A percentile compares a stretch with the other conserved stretches of the same genome.
These are phyloP conservation scores for Solanum chiquidenum DNA, from an alignment of 257 asterid genomes.

Conservation along the genomic window DNA sequence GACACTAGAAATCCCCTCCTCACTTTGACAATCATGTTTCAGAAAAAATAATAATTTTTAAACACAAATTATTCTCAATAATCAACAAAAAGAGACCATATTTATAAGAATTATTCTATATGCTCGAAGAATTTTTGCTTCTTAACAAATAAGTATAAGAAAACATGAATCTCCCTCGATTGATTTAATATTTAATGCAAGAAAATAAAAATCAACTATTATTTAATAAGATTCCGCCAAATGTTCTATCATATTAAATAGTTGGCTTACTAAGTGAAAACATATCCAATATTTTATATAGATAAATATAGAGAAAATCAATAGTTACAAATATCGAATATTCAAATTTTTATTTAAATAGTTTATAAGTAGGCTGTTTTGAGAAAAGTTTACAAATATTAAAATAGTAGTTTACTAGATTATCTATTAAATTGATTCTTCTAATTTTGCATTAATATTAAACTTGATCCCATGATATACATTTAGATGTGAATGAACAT, in stretches of 20 bases:
- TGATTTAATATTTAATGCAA: background rate
- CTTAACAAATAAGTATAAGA: background rate
- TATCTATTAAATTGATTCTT: background rate
- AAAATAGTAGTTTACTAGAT: too few species aligned
- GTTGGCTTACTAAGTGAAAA: background rate
- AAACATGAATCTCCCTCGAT: background rate
- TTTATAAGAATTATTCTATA: background rate
- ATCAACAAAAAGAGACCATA: background rate
- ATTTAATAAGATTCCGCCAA: background rate
- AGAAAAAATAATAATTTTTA: background rate
- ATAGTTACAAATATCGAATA: background rate
- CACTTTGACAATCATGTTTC: background rate
- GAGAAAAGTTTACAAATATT: background rate
- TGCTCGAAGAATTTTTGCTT: background rate
- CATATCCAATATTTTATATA: background rate
- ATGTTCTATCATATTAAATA: background rate
- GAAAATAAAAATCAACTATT: background rate
- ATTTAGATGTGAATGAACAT: background rate
- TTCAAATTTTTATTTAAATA: background rate
- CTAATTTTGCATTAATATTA: too few species aligned
- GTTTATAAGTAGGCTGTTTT: background rate
- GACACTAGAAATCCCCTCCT: background rate
- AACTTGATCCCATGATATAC: background rate
- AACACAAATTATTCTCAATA: background rate
- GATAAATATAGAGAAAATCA: background rate